Evolutionary conservation across 2,329 filamentous ascomycete species (phyloP).

Genomic region (Diaporthe vexans): DNA sequence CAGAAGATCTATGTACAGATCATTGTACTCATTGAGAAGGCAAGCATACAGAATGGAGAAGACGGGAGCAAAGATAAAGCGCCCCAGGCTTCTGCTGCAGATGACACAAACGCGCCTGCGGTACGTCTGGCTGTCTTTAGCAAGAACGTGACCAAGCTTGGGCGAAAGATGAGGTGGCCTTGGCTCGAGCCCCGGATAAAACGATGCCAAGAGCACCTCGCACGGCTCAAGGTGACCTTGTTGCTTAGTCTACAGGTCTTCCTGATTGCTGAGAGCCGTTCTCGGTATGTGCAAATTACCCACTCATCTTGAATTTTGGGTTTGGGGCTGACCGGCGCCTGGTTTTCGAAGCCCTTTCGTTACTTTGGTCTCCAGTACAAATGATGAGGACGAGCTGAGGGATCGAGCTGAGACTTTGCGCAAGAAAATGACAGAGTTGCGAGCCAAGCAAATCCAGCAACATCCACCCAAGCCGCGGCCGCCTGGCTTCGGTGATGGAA

Average conservation of each 20-base stretch:
- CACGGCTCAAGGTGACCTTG: background rate
- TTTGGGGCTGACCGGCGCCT: background rate
- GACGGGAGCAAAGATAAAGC: background rate
- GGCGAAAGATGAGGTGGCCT: slow-evolving; percentile 8
- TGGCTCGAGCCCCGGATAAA: slow-evolving; percentile 16
- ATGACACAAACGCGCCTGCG: background rate
- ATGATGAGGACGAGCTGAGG: background rate
- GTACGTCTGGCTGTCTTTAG: background rate
- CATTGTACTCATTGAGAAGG: slow-evolving; percentile 3
- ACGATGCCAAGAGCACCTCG: background rate
- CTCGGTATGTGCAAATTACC: background rate
- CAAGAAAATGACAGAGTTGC: background rate
- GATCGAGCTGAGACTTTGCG: background rate
- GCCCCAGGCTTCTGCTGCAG: background rate
- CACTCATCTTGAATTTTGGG: too few species aligned
- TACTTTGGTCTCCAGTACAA: background rate
- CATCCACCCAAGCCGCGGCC: background rate
- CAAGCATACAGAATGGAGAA: background rate
- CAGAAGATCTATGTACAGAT: slow-evolving; percentile 11
- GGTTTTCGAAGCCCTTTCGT: background rate
- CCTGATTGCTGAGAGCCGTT: background rate
- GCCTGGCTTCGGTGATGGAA: background rate
- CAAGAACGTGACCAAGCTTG: slow-evolving; percentile 3
- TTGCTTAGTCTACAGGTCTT: background rate
- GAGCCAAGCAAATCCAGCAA: too few species aligned